A percentile compares a stretch with the other conserved stretches of the same genome.
These are phyloP conservation scores for Glaciozyma martinii DNA, from an alignment of 768 basidiomycete species.

Conservation along the genomic window DNA sequence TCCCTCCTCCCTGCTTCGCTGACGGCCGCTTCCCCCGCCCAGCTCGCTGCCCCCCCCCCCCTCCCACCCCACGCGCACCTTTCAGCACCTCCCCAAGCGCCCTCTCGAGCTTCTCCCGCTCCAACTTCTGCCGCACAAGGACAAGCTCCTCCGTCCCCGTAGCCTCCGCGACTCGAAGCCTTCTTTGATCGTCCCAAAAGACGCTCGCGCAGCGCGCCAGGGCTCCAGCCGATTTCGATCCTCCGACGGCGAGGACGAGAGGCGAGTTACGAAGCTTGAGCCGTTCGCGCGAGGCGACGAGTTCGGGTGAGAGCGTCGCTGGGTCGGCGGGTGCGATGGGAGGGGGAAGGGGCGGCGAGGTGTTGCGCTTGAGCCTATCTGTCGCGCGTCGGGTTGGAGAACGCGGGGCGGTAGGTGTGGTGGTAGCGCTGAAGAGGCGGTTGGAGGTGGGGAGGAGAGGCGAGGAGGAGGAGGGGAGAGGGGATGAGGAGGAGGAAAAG, in stretches of 20 bases:
- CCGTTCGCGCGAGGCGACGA: not conserved
- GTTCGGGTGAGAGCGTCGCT: not conserved
- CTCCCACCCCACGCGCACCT: not conserved
- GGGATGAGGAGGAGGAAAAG: not conserved
- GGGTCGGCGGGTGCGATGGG: not conserved
- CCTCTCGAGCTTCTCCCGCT: not conserved
- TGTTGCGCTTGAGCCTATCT: not conserved
- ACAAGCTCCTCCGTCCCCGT: not conserved
- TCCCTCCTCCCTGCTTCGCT: not conserved
- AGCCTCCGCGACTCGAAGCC: not conserved
- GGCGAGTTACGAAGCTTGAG: not conserved
- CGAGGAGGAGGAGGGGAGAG: not conserved
- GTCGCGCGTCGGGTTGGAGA: too few species aligned
- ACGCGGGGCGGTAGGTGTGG: too few species aligned
- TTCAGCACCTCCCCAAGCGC: not conserved
- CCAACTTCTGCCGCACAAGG: too few species aligned
- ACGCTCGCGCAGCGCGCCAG: too few species aligned
- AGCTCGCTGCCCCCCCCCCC: not conserved
- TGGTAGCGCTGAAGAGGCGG: too few species aligned
- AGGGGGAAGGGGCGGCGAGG: not conserved
- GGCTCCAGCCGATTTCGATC: not conserved
- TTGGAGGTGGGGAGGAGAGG: too few species aligned
- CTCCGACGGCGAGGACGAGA: not conserved
- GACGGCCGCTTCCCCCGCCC: not conserved
- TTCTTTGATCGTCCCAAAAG: not conserved